These are phyloP conservation scores for Barbarea vulgaris DNA, from an alignment of 345 rosid species.

Conservation along the genomic window DNA sequence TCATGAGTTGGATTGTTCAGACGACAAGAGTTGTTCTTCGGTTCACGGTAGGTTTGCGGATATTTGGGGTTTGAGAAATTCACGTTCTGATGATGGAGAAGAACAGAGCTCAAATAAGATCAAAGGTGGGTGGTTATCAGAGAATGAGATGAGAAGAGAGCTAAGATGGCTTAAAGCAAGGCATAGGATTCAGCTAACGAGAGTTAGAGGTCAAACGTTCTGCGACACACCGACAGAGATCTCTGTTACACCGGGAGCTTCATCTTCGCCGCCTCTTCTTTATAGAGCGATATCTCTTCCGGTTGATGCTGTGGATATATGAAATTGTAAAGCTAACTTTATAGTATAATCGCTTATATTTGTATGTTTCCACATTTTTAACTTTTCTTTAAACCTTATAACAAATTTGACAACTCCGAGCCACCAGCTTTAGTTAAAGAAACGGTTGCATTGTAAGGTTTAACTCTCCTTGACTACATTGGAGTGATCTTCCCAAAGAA, in stretches of 20 bases:
- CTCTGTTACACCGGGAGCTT: conserved; percentile 42
- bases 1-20: conserved; percentile 44
- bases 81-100: conserved; percentile 48
- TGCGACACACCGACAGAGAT: conserved; percentile 21
- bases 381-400: conserved; percentile 11
- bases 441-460: neutral
- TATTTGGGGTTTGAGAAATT: conserved; percentile 63
- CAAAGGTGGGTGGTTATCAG: conserved; percentile 36
- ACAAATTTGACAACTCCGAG: neutral
- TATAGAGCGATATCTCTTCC: conserved; percentile 85
- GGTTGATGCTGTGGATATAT: conserved; percentile 79
- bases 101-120: conserved; percentile 13
- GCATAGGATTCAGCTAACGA: conserved; percentile 64
- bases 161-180: conserved; percentile 92
- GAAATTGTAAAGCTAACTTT: conserved; percentile 25
- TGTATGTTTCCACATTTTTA: neutral
- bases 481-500: no score
- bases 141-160: conserved; percentile 81
- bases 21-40: conserved; percentile 48
- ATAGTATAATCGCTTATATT: neutral
- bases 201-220: conserved; percentile 49
- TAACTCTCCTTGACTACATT: no score
- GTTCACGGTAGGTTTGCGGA: conserved; percentile 77
- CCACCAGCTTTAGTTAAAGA: neutral
- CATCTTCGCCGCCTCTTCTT: conserved; percentile 67